phyloP scores from a whole-genome alignment of 441 rosid species.

The Bruguiera hainesii region DNA sequence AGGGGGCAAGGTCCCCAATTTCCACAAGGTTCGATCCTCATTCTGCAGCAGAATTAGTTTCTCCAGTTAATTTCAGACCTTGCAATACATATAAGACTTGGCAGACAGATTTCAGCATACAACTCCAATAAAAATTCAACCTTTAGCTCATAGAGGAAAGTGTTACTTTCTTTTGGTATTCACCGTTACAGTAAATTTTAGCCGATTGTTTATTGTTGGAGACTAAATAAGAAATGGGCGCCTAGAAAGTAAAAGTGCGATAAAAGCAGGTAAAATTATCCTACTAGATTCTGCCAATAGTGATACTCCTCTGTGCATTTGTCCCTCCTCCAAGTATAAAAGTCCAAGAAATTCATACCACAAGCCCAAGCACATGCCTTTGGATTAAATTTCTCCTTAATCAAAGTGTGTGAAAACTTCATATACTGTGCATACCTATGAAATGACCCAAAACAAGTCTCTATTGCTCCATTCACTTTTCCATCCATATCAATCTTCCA shows the following conservation, averaged over 20 bases:
- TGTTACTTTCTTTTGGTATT: constrained; percentile 1
- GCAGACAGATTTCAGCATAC: too few relatives aligned
- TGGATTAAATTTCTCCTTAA: constrained; percentile 90
- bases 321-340: constrained; percentile 98
- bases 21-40: constrained; percentile 91
- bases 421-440: constrained; percentile 95
- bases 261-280: constrained; percentile 8
- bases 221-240: too few relatives aligned
- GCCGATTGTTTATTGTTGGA: too few relatives aligned
- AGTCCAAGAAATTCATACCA: constrained; percentile 98
- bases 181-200: not conserved
- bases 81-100: not conserved
- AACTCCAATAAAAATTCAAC: not conserved
- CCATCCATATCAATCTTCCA: constrained; percentile 97
- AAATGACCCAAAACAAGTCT: constrained; percentile 95
- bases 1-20: constrained; percentile 87
- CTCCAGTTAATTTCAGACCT: not conserved
- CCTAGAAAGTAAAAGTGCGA: too few relatives aligned
- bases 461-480: constrained; percentile 93
- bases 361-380: constrained; percentile 98
- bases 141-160: not conserved
- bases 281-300: constrained; percentile 94
- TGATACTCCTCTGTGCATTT: constrained; percentile 99
- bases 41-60: constrained; percentile 47
- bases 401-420: constrained; percentile 97